These are phyloP conservation scores for Wickerhamomyces xylosicus DNA, from an alignment of 805 yeast genomes.

Conservation along the genomic window DNA sequence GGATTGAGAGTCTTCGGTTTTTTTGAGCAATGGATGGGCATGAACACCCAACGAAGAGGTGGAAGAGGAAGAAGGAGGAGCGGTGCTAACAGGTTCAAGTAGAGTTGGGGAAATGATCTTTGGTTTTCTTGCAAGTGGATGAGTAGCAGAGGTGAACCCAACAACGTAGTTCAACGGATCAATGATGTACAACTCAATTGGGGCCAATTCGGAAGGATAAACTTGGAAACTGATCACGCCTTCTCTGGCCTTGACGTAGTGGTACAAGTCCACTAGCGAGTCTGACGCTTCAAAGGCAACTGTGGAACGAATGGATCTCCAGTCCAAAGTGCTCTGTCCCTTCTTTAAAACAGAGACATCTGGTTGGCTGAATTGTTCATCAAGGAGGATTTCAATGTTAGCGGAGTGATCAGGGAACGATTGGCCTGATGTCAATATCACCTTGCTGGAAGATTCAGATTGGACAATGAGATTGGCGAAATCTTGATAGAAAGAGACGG, in stretches of 20 bases:
- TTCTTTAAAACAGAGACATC: slow-evolving; percentile 19
- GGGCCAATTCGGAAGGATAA: slow-evolving; percentile 63
- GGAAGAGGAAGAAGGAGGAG: background rate
- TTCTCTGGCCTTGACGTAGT: slow-evolving; percentile 18
- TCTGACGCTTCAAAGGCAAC: slow-evolving; percentile 24
- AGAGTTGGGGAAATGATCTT: slow-evolving; percentile 15
- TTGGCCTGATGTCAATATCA: slow-evolving; percentile 23
- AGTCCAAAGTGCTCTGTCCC: slow-evolving; percentile 27
- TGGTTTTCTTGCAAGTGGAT: slow-evolving; percentile 44
- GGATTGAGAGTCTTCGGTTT: slow-evolving; percentile 11
- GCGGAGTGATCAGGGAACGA: slow-evolving; percentile 20
- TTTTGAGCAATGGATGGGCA: slow-evolving; percentile 1
- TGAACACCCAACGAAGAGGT: slow-evolving; percentile 1
- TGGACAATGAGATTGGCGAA: slow-evolving; percentile 28
- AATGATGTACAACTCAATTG: slow-evolving; percentile 62
- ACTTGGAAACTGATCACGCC: slow-evolving; percentile 34
- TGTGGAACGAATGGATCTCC: slow-evolving; percentile 37
- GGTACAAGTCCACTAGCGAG: slow-evolving; percentile 17
- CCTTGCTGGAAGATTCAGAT: slow-evolving; percentile 5
- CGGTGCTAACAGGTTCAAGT: background rate
- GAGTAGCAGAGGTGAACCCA: slow-evolving; percentile 62
- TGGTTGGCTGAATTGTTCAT: slow-evolving; percentile 11
- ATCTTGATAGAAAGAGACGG: slow-evolving; percentile 48
- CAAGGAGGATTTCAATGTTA: slow-evolving; percentile 18
- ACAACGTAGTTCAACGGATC: slow-evolving; percentile 81